These are phyloP conservation scores for Aspergillus neoniger DNA, from an alignment of 2,329 filamentous ascomycete species.

Conservation along the genomic window DNA sequence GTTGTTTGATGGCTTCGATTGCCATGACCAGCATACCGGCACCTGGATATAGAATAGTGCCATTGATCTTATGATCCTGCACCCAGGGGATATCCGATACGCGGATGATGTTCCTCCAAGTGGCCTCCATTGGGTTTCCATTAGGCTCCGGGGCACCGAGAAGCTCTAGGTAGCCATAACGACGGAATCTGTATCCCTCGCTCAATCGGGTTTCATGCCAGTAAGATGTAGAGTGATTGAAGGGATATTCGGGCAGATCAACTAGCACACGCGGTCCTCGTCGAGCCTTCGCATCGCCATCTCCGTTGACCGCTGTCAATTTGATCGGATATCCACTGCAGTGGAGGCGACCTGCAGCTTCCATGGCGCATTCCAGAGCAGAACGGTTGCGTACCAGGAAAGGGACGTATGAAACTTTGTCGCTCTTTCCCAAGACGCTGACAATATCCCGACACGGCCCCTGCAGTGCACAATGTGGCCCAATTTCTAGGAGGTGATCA, in stretches of 20 bases:
- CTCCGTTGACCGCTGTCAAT: not conserved
- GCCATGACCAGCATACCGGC: conserved; percentile 23
- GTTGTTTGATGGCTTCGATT: conserved; percentile 18
- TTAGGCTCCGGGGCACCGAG: conserved; percentile 19
- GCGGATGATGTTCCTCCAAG: conserved; percentile 50
- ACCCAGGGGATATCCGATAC: conserved; percentile 43
- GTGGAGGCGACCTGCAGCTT: not conserved
- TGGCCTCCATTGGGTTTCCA: conserved; percentile 25
- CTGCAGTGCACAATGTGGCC: conserved; percentile 22
- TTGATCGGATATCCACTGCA: not conserved
- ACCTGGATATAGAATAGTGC: conserved; percentile 20
- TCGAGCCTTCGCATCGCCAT: not conserved
- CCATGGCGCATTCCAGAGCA: not conserved
- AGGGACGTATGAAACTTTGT: not conserved
- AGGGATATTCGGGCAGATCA: conserved; percentile 19
- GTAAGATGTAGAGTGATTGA: conserved; percentile 15
- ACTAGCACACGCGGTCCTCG: conserved; percentile 2
- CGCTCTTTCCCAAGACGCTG: not conserved
- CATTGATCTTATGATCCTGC: conserved; percentile 42
- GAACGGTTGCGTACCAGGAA: not conserved
- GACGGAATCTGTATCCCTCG: conserved; percentile 6
- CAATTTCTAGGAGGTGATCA: conserved; percentile 22
- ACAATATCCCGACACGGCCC: conserved; percentile 19
- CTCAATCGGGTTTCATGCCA: conserved; percentile 12
- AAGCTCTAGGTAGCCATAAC: conserved; percentile 12